Percentiles rank a stretch among this genome's conserved stretches.
Conservation (phyloP, 73 alveolate genomes). For the Blepharisma stoltei region DNA sequence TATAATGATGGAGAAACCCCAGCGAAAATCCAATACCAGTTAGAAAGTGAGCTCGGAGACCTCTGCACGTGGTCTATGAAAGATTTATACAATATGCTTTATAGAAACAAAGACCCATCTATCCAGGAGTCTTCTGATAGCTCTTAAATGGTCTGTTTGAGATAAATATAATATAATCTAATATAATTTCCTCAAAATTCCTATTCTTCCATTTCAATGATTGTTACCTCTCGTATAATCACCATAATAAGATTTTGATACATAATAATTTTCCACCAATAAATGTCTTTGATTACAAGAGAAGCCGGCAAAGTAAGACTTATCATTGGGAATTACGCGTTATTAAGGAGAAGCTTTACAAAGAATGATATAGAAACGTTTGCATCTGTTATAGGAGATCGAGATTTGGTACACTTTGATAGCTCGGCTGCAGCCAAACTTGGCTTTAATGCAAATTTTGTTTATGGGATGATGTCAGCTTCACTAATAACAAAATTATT, state of each 20-base stretch:
- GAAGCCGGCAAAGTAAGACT: constrained; percentile 14
- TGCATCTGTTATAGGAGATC: not conserved
- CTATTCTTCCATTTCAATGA: no score
- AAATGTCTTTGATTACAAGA: constrained; percentile 1
- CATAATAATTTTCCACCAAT: no score
- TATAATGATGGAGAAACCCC: constrained; percentile 16
- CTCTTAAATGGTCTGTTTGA: no score
- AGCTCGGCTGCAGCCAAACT: not conserved
- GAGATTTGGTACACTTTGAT: not conserved
- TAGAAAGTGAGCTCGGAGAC: not conserved
- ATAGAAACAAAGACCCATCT: not conserved
- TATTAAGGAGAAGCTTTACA: not conserved
- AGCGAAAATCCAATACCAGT: not conserved
- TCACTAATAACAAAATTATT: not conserved
- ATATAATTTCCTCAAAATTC: no score
- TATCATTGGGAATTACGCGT: constrained; percentile 2
- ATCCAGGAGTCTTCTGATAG: no score
- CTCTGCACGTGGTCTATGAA: constrained; percentile 23
- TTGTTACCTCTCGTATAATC: no score
- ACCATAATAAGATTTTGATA: no score
- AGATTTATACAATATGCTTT: constrained; percentile 10
- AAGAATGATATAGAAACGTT: not conserved
- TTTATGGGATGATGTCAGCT: constrained; percentile 19
- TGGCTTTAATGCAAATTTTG: constrained; percentile 11
- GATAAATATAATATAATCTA: no score